Conservation (phyloP, 352 stramenopile genomes). For the Phytophthora brassicae region DNA sequence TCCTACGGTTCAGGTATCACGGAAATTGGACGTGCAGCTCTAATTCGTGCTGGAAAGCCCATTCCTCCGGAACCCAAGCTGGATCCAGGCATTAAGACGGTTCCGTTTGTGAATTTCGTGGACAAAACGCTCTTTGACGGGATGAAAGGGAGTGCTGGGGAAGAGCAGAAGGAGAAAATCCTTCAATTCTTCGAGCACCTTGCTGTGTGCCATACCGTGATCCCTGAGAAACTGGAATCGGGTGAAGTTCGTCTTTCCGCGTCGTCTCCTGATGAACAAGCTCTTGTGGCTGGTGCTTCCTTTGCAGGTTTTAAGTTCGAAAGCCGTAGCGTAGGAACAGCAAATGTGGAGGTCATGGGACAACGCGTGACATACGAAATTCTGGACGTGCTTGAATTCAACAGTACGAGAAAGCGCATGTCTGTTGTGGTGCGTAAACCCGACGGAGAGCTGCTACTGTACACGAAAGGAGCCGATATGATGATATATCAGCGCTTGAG, state of each 20-base stretch:
- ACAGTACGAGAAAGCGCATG: slow-evolving; percentile 80
- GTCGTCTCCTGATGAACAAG: slow-evolving; percentile 87
- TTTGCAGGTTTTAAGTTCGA: slow-evolving; percentile 77
- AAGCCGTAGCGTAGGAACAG: slow-evolving; percentile 53
- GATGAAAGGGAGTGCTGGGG: slow-evolving; percentile 49
- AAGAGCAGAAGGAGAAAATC: slow-evolving; percentile 52
- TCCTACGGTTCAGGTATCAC: slow-evolving; percentile 89
- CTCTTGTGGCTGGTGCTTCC: slow-evolving; percentile 70
- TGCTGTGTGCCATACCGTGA: slow-evolving; percentile 84
- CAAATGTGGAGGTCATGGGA: slow-evolving; percentile 50
- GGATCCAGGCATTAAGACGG: slow-evolving; percentile 48
- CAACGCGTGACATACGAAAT: slow-evolving; percentile 57
- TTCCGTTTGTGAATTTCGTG: slow-evolving; percentile 83
- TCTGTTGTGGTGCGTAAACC: slow-evolving; percentile 65
- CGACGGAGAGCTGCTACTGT: slow-evolving; percentile 59
- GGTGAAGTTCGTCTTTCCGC: slow-evolving; percentile 68
- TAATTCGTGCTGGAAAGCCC: slow-evolving; percentile 60
- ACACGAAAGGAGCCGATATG: slow-evolving; percentile 93
- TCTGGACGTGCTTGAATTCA: slow-evolving; percentile 79
- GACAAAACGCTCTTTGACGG: slow-evolving; percentile 64
- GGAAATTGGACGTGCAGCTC: slow-evolving; percentile 71
- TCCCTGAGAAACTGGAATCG: slow-evolving; percentile 66
- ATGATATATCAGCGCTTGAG: slow-evolving; percentile 88
- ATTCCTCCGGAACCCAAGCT: slow-evolving; percentile 65
- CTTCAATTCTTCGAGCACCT: slow-evolving; percentile 85